These are phyloP conservation scores for Ceriops decandra DNA, from an alignment of 345 rosid species.

Conservation along the genomic window DNA sequence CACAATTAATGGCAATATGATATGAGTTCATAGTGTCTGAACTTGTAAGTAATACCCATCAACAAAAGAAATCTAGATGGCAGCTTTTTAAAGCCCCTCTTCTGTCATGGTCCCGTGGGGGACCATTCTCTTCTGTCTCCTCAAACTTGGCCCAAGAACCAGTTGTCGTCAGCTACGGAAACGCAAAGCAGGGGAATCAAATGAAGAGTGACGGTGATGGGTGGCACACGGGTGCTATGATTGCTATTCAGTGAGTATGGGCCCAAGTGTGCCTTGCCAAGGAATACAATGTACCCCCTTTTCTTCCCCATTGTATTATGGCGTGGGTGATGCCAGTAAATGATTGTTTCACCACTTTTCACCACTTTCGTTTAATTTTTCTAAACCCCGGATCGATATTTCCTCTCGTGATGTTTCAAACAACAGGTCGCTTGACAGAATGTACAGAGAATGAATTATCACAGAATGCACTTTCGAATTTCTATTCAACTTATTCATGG, in stretches of 20 bases:
- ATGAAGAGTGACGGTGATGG: slow-evolving; percentile 10
- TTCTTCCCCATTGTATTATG: background rate
- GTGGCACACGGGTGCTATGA: slow-evolving; percentile 8
- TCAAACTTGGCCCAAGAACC: slow-evolving; percentile 13
- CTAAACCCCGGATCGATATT: background rate
- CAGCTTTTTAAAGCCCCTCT: background rate
- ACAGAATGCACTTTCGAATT: background rate
- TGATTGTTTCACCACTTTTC: background rate
- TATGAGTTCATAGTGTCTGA: no score
- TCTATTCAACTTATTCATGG: background rate
- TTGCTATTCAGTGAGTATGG: slow-evolving; percentile 13
- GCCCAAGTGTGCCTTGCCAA: slow-evolving; percentile 2
- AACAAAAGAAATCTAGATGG: background rate
- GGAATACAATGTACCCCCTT: slow-evolving; percentile 11
- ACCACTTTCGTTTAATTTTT: no score
- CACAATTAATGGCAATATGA: background rate
- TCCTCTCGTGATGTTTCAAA: background rate
- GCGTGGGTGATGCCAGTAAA: slow-evolving; percentile 1
- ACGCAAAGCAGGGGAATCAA: slow-evolving; percentile 9
- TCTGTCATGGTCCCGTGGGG: slow-evolving; percentile 15
- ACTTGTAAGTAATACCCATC: background rate
- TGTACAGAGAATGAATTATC: background rate
- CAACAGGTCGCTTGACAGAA: background rate
- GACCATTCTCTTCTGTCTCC: slow-evolving; percentile 20
- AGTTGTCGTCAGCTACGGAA: slow-evolving; percentile 11